Evolutionary conservation across 1,139 yeast species (phyloP).

Genomic region (Sugiyamaella grinbergsii): DNA sequence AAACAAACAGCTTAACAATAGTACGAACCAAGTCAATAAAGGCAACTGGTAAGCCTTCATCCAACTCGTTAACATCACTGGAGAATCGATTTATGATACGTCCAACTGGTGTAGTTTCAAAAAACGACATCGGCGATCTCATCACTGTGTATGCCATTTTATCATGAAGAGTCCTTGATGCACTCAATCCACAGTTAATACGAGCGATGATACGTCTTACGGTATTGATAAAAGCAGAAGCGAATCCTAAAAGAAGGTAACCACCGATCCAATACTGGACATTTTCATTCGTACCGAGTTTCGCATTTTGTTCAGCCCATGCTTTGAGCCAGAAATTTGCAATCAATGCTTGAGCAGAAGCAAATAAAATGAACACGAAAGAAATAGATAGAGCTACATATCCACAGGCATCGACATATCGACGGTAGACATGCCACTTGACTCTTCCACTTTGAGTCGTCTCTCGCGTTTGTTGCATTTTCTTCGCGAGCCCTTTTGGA

Average conservation of each 20-base stretch:
- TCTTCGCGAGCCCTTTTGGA: slow-evolving; percentile 27
- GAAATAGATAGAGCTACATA: slow-evolving; percentile 61
- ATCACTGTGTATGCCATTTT: slow-evolving; percentile 77
- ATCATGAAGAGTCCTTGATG: slow-evolving; percentile 76
- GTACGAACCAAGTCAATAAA: slow-evolving; percentile 53
- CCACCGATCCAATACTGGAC: slow-evolving; percentile 66
- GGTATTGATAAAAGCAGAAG: slow-evolving; percentile 59
- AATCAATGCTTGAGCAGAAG: slow-evolving; percentile 54
- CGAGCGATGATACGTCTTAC: slow-evolving; percentile 68
- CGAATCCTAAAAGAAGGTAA: slow-evolving; percentile 69
- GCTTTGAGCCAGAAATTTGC: slow-evolving; percentile 87
- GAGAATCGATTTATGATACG: slow-evolving; percentile 72
- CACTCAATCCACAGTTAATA: slow-evolving; percentile 79
- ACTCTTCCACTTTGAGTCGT: slow-evolving; percentile 85
- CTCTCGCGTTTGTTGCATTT: slow-evolving; percentile 49
- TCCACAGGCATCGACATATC: slow-evolving; percentile 85
- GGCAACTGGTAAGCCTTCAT: slow-evolving; percentile 55
- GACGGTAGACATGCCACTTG: slow-evolving; percentile 75
- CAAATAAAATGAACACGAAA: slow-evolving; percentile 43
- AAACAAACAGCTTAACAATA: slow-evolving; percentile 59
- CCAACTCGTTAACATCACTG: slow-evolving; percentile 67
- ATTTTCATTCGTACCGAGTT: slow-evolving; percentile 65
- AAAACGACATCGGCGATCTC: slow-evolving; percentile 70
- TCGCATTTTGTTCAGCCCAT: slow-evolving; percentile 87
- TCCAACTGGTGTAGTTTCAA: slow-evolving; percentile 72